Conservation (phyloP, 371 early-diverging fungal species). For the Capniomyces stellatus region DNA sequence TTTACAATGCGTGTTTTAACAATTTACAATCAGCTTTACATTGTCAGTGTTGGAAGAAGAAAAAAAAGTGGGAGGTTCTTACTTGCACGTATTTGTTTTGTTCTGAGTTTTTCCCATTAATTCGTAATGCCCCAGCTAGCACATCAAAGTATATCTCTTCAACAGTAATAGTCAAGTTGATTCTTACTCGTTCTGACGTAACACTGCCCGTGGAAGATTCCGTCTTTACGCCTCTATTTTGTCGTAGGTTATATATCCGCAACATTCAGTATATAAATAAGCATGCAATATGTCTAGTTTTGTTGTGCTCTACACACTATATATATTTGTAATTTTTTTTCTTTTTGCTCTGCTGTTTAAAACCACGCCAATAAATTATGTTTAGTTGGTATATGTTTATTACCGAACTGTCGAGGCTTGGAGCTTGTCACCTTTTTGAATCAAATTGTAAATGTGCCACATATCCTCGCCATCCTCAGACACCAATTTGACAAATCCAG, state of each 20-base stretch:
- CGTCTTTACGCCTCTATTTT: constrained; percentile 54
- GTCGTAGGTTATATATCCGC: neutral
- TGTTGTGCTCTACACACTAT: no score
- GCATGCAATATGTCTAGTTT: no score
- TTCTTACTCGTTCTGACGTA: constrained; percentile 61
- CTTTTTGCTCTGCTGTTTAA: no score
- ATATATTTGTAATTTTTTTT: no score
- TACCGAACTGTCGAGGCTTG: constrained; percentile 75
- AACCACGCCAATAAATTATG: no score
- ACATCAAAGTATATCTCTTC: constrained; percentile 78
- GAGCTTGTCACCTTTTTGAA: constrained; percentile 68
- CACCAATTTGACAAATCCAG: constrained; percentile 23
- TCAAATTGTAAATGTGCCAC: constrained; percentile 95
- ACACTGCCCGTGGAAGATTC: constrained; percentile 75
- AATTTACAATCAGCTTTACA: no score
- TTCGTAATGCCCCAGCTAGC: constrained; percentile 60
- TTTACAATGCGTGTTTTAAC: no score
- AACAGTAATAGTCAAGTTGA: constrained; percentile 70
- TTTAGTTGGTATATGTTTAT: no score
- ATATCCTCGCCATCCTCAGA: constrained; percentile 93
- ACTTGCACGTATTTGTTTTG: constrained; percentile 86
- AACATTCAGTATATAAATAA: neutral
- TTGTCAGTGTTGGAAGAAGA: no score
- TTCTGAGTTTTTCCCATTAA: constrained; percentile 68
- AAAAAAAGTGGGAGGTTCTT: constrained; percentile 6